Evolutionary conservation across 208 protist species (phyloP), one percentile per base, ranked within the genome.

Genomic region (Crithidia fasciculata): DNA sequence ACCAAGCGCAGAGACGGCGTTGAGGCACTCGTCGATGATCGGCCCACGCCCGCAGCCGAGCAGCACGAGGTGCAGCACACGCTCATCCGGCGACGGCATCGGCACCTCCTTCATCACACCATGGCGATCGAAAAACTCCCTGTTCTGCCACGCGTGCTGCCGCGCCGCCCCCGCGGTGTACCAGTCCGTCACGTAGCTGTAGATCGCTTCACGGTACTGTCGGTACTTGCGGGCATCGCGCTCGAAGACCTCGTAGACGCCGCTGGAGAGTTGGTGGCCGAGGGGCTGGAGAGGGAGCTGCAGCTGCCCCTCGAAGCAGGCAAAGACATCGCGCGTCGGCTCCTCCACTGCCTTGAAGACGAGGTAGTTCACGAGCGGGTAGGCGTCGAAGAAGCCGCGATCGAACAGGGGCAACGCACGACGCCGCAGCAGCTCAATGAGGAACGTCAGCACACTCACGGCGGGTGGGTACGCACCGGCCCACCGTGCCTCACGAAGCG

Each of bases 171-270:
- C 75, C 4, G 73, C 68, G 1, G 47, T 10, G 49, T 80, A 62
- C 83, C 89, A 91, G 62, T 97, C 90, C 37, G 52, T 50, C 36
- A 95, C 75, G 71, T 92, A 97, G 18, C 72, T 60, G 9, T 69
- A 69, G 44, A 98, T 57, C 0, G 98, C 98, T 37, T 90, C 61
- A 68, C 98, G 75, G 85, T 99, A 99, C 64, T 90, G 82, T 3
- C 64, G 37, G 76, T 99, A 99, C 86, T 99, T 99, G 69, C 92
- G 78, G 8, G 96, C 88, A 80, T 99, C 99, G 50, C 91, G 76
- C 90, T 99, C 99, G 81, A 99, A 99, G 0, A 98, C 93, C 74
- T 99, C 98, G 89, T 99, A 99, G 12, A 97, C 97, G 62, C 91
- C 91, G 72, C 95, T 98, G 47, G 99, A 93, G 16, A 99, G 87